Base-by-base conservation (phyloP, 2,329 filamentous ascomycete genomes). In the Fusarium burgessii region DNA sequence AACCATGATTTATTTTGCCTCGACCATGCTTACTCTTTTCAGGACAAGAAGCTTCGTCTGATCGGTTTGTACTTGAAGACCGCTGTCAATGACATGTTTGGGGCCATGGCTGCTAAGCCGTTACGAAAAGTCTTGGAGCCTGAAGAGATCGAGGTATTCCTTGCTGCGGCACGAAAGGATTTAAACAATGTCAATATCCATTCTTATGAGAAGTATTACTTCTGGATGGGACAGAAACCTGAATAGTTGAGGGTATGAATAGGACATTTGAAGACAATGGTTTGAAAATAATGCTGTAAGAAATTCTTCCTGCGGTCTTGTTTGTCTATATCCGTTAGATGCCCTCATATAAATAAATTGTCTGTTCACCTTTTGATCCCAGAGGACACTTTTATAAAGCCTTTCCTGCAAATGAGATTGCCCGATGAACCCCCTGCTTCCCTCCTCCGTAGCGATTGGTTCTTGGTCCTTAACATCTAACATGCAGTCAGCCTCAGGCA, bases 191-290 rank as follows among this genome's bases (percentile, higher is more conserved):
- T 55, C 0, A 56, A 56, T 3, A 66, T 71, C 15, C 73, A 75
- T 56, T 42, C 73, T 0, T 75, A 74, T n/a, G 68, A 75, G 15
- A 74, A 74, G 23, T 75, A 75, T 11, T 74, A 74, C n/a, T 75
- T 75, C 6, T 75, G 73, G 73, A 75, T 69, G 66, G 73, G 69
- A 3, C 73, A 75, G 32, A 74, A 67, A 23, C 35, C 68, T 7
- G 7, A 43, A 10, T 14, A n/a, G 27, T 54, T 56, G 14, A 14
- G 2, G 36, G 0, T 12, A 35, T 15, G 6, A 6, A n/a, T 3
- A 1, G 3, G 10, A 3, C 9, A 6, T 8, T 25, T 25, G 17
- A 14, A 1, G 20, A 17, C 20, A 5, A n/a, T 11, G 6, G 6
- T 2, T 5, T n/a, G 10, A 29, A 8, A 8, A 29, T 29, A 8